These are phyloP conservation scores for Pyricularia sp. DNA, from an alignment of 2,329 filamentous ascomycete genomes.

Conservation along the genomic window DNA sequence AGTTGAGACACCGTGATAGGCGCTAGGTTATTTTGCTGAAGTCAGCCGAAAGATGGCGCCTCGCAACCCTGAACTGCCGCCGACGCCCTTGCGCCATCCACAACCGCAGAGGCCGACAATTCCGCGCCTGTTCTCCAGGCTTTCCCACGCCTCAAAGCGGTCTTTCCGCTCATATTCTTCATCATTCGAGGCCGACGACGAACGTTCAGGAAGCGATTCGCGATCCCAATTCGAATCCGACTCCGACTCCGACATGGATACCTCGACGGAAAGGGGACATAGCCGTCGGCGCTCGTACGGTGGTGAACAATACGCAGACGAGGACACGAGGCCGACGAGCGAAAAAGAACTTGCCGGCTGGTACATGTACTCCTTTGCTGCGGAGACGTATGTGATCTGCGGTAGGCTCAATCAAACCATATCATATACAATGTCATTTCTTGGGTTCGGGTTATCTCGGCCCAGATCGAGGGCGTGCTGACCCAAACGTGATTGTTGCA, in stretches of 20 bases:
- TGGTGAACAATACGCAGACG: slow-evolving; percentile 52
- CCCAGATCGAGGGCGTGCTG: background rate
- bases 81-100: background rate
- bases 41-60: slow-evolving; percentile 1
- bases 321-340: slow-evolving; percentile 83
- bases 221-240: slow-evolving; percentile 5
- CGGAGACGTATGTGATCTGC: slow-evolving; percentile 92
- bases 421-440: background rate
- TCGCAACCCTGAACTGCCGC: slow-evolving; percentile 4
- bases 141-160: slow-evolving; percentile 38
- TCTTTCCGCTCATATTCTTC: slow-evolving; percentile 48
- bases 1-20: background rate
- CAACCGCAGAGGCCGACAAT: slow-evolving; percentile 19
- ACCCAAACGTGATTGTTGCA: slow-evolving; percentile 4
- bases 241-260: slow-evolving; percentile 14
- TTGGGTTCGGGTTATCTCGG: background rate
- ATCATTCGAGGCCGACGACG: slow-evolving; percentile 58
- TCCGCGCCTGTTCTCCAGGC: slow-evolving; percentile 32
- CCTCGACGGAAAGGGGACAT: slow-evolving; percentile 10
- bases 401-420: slow-evolving; percentile 40
- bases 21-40: background rate
- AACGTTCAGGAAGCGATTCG: slow-evolving; percentile 35
- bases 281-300: slow-evolving; percentile 1
- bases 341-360: slow-evolving; percentile 79
- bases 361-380: slow-evolving; percentile 94